Evolutionary conservation across 2,329 filamentous ascomycete species (phyloP).

Genomic region (Fusarium stilboides): DNA sequence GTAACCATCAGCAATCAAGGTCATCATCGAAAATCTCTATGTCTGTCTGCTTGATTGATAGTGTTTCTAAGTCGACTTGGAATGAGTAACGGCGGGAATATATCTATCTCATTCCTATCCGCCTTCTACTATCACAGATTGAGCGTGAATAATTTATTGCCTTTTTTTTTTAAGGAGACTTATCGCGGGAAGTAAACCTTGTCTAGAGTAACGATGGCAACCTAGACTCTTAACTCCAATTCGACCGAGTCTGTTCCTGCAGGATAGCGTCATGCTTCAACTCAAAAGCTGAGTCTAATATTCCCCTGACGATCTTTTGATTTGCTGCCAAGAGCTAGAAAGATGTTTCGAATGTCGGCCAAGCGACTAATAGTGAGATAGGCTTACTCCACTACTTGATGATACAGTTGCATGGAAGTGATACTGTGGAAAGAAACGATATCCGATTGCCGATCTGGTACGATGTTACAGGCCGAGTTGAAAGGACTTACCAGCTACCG

Average conservation of each 20-base stretch:
- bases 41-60: background rate
- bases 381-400: background rate
- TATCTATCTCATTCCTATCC: background rate
- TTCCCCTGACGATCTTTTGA: conserved; percentile 14
- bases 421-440: background rate
- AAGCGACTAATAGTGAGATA: background rate
- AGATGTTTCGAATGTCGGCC: background rate
- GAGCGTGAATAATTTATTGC: background rate
- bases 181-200: conserved; percentile 23
- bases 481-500: background rate
- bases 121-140: background rate
- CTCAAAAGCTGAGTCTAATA: conserved; percentile 31
- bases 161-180: background rate
- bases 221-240: background rate
- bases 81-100: background rate
- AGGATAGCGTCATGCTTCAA: conserved; percentile 41
- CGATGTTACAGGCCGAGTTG: background rate
- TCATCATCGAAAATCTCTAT: background rate
- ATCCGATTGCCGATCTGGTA: background rate
- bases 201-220: conserved; percentile 3
- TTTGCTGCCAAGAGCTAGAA: background rate
- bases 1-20: background rate
- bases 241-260: conserved; percentile 16
- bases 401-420: background rate
- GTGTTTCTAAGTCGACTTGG: background rate